phyloP scores from a whole-genome alignment of 1,284 basidiomycete genomes.

The Cutaneotrichosporon sp. region DNA sequence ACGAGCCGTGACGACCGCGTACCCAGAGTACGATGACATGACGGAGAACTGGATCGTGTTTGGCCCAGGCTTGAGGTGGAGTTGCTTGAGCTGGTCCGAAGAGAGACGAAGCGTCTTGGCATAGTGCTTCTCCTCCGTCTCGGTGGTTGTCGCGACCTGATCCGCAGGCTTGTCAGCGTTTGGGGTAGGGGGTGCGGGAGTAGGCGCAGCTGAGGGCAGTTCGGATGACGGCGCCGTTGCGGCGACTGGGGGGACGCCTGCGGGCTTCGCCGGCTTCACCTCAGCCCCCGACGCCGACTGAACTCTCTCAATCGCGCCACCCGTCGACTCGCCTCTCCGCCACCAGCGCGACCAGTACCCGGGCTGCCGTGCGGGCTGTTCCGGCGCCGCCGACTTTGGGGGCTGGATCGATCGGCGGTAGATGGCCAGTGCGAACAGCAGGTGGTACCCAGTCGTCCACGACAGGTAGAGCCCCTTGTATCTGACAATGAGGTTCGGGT shows the following conservation, averaged over 20 bases:
- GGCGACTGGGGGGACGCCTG: background rate
- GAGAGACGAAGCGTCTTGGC: conserved; percentile 89
- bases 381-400: conserved; percentile 2
- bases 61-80: conserved; percentile 79
- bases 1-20: conserved; percentile 80
- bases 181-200: too few relatives aligned
- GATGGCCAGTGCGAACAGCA: conserved; percentile 52
- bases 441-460: conserved; percentile 52
- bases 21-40: conserved; percentile 71
- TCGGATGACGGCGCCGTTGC: background rate
- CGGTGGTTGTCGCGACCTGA: too few relatives aligned
- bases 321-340: conserved; percentile 26
- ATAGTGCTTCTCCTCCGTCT: conserved; percentile 52
- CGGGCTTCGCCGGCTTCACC: background rate
- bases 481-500: conserved; percentile 51
- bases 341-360: conserved; percentile 48
- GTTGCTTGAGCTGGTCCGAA: conserved; percentile 80
- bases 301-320: conserved; percentile 1
- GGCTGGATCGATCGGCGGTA: conserved; percentile 42
- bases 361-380: conserved; percentile 17
- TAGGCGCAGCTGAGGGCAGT: background rate
- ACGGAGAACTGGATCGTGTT: conserved; percentile 94
- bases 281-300: conserved; percentile 1
- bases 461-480: conserved; percentile 52
- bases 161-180: too few relatives aligned